Conservation (phyloP, 2,329 filamentous ascomycete species). For the Ophiostoma fasciatum region DNA sequence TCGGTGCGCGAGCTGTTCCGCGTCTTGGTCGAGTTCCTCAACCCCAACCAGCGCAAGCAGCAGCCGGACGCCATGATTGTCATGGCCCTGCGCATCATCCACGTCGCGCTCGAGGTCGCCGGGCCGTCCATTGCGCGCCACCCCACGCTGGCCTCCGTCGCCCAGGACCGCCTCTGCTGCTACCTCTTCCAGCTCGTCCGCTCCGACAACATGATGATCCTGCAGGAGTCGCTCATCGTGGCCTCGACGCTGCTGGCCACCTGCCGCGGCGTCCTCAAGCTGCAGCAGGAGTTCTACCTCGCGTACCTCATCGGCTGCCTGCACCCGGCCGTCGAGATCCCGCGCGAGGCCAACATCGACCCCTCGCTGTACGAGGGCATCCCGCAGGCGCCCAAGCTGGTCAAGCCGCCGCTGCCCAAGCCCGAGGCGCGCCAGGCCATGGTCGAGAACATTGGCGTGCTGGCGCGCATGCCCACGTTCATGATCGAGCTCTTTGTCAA, state of each 20-base stretch:
- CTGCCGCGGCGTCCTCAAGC: slow-evolving; percentile 76
- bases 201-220: slow-evolving; percentile 88
- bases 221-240: slow-evolving; percentile 85
- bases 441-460: slow-evolving; percentile 88
- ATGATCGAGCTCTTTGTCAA: slow-evolving; percentile 95
- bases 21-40: slow-evolving; percentile 82
- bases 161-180: slow-evolving; percentile 84
- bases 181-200: slow-evolving; percentile 92
- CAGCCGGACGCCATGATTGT: slow-evolving; percentile 93
- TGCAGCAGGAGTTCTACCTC: slow-evolving; percentile 92
- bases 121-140: slow-evolving; percentile 91
- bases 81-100: slow-evolving; percentile 93
- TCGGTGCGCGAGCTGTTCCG: slow-evolving; percentile 91
- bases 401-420: slow-evolving; percentile 67
- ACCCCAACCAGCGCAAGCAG: slow-evolving; percentile 84
- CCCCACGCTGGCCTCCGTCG: slow-evolving; percentile 71
- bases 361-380: slow-evolving; percentile 86
- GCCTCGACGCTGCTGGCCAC: slow-evolving; percentile 83
- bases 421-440: slow-evolving; percentile 95
- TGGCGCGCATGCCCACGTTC: slow-evolving; percentile 85
- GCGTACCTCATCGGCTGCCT: slow-evolving; percentile 90
- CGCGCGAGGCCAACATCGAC: slow-evolving; percentile 77
- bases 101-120: slow-evolving; percentile 91
- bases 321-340: slow-evolving; percentile 88
- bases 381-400: slow-evolving; percentile 75